Percentiles rank a stretch among this genome's conserved stretches.
Conservation (phyloP, 139 green algal species). For the Pseudopediastrum boryanum region DNA sequence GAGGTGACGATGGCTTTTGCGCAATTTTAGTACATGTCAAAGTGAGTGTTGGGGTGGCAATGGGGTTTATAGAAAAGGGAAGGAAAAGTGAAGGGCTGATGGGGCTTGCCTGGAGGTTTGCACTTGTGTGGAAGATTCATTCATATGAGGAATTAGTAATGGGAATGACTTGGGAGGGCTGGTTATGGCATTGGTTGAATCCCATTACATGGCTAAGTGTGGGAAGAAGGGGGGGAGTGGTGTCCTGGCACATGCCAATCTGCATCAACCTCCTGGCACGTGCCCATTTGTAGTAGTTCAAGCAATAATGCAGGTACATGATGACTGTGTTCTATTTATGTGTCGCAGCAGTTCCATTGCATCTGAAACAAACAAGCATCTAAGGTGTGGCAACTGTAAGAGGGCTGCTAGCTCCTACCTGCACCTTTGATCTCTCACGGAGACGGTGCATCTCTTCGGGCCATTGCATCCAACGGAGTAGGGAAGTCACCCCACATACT, state of each 20-base stretch:
- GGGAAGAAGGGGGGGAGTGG: background rate
- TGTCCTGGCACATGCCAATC: no score
- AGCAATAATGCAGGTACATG: background rate
- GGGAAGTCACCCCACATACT: no score
- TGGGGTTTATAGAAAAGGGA: background rate
- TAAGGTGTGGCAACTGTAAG: background rate
- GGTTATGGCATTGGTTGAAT: constrained; percentile 33
- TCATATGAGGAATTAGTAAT: background rate
- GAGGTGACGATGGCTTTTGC: background rate
- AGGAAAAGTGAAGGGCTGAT: background rate
- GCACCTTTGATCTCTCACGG: background rate
- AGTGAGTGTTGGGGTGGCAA: background rate
- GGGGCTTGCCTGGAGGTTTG: background rate
- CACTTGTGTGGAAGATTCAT: constrained; percentile 6
- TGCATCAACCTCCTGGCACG: background rate
- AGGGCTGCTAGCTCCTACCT: background rate
- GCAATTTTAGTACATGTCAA: background rate
- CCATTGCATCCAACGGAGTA: no score
- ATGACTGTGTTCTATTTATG: background rate
- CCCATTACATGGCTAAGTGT: constrained; percentile 23
- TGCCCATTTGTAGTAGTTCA: background rate
- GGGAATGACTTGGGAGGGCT: constrained; percentile 34
- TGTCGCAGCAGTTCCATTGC: background rate
- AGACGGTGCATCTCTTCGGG: no score
- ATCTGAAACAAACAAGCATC: background rate